Conservation (phyloP, 2,329 filamentous ascomycete genomes). For the Botrytis tulipae region DNA sequence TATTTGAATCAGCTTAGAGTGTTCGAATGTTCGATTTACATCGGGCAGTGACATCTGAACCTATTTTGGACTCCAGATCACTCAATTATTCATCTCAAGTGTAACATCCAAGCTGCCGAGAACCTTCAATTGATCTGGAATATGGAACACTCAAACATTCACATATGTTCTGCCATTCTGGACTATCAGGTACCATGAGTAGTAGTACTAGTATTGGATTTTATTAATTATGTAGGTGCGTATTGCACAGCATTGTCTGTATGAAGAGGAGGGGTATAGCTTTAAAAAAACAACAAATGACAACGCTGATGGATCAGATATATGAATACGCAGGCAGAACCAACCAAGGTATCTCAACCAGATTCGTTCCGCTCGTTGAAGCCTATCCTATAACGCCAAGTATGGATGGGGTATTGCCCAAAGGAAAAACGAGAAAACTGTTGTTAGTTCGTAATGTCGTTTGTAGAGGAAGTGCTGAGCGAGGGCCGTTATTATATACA, state of each 20-base stretch:
- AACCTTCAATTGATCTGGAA: background rate
- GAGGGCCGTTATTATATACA: conserved; percentile 9
- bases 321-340: background rate
- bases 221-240: conserved; percentile 2
- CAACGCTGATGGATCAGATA: background rate
- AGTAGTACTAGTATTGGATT: background rate
- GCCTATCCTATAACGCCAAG: conserved; percentile 4
- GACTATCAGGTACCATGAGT: background rate
- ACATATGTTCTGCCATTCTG: background rate
- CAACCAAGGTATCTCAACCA: background rate
- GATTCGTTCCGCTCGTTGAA: background rate
- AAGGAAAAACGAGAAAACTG: background rate
- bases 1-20: too few relatives aligned
- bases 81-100: background rate
- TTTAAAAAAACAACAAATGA: background rate
- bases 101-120: background rate
- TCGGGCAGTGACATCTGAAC: background rate
- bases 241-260: background rate
- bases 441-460: background rate
- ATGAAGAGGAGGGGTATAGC: background rate
- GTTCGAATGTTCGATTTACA: too few relatives aligned
- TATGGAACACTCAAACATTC: background rate
- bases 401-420: conserved; percentile 12
- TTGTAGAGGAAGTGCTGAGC: background rate
- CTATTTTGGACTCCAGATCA: background rate